phyloP scores from a whole-genome alignment of 805 yeast species.

The Wickerhamomyces alni region DNA sequence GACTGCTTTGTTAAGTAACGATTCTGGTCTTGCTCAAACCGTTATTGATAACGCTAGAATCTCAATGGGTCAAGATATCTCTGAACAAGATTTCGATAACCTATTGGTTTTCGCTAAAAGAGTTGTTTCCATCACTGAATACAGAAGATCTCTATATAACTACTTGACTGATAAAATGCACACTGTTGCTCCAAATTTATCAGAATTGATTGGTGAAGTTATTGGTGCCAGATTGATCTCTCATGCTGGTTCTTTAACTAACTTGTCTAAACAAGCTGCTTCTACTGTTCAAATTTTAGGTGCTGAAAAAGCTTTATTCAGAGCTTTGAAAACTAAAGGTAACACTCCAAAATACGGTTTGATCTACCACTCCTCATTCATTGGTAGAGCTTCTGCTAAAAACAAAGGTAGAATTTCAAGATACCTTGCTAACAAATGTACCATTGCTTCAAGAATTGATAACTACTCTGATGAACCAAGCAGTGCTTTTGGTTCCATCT shows the following conservation, averaged over 20 bases:
- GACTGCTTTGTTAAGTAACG: slow-evolving; percentile 77
- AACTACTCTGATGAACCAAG: slow-evolving; percentile 94
- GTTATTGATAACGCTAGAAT: slow-evolving; percentile 92
- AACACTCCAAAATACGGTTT: slow-evolving; percentile 98
- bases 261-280: slow-evolving; percentile 96
- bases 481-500: slow-evolving; percentile 80
- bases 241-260: slow-evolving; percentile 96
- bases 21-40: slow-evolving; percentile 86
- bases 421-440: slow-evolving; percentile 97
- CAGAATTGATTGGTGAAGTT: slow-evolving; percentile 96
- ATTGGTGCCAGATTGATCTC: slow-evolving; percentile 98
- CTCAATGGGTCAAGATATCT: slow-evolving; percentile 98
- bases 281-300: slow-evolving; percentile 98
- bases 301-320: slow-evolving; percentile 97
- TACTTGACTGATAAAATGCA: slow-evolving; percentile 95
- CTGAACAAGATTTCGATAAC: slow-evolving; percentile 90
- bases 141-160: slow-evolving; percentile 76
- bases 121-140: slow-evolving; percentile 86
- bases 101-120: slow-evolving; percentile 88
- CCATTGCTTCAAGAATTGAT: slow-evolving; percentile 98
- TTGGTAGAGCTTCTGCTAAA: slow-evolving; percentile 94
- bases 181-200: slow-evolving; percentile 94
- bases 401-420: slow-evolving; percentile 99
- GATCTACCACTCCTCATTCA: slow-evolving; percentile 91
- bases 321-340: slow-evolving; percentile 97